A percentile compares a stretch with the other conserved stretches of the same genome.
Evolutionary conservation across 805 yeast genomes (phyloP).

Genomic region (Suhomyces xylopsoci): DNA sequence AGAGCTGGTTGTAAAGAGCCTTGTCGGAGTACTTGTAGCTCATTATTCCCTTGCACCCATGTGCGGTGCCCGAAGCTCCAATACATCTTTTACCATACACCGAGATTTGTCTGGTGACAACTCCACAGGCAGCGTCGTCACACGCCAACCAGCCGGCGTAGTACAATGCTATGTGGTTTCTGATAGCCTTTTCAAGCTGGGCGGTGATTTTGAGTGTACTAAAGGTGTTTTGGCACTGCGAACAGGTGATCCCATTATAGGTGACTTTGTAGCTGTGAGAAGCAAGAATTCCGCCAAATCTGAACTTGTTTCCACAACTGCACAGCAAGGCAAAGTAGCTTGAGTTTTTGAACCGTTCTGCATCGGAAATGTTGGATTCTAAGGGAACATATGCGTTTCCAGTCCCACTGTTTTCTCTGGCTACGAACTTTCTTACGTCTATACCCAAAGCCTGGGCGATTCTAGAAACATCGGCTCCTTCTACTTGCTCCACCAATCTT

Average conservation of each 20-base stretch:
- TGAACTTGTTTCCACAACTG: conserved; percentile 56
- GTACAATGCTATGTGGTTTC: conserved; percentile 68
- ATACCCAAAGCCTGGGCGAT: conserved; percentile 77
- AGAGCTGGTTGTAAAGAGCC: conserved; percentile 79
- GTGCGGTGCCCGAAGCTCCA: conserved; percentile 57
- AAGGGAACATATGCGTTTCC: conserved; percentile 49
- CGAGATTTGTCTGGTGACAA: conserved; percentile 76
- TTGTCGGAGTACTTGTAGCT: conserved; percentile 72
- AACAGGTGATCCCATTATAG: conserved; percentile 69
- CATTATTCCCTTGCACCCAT: conserved; percentile 79
- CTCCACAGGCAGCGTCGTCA: conserved; percentile 80
- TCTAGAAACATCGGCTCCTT: conserved; percentile 79
- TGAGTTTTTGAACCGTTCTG: conserved; percentile 74
- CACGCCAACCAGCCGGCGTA: conserved; percentile 87
- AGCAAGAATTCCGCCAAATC: conserved; percentile 71
- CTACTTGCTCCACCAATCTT: conserved; percentile 78
- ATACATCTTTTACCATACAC: conserved; percentile 88
- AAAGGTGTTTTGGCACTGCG: conserved; percentile 53
- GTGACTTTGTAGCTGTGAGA: conserved; percentile 60
- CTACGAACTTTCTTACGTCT: conserved; percentile 61
- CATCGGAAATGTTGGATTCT: conserved; percentile 76
- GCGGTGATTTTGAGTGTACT: conserved; percentile 55
- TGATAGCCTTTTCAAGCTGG: conserved; percentile 71
- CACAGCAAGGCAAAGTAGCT: conserved; percentile 58
- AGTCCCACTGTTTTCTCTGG: conserved; percentile 25